These are phyloP conservation scores for Colletotrichum truncatum DNA, from an alignment of 2,329 filamentous ascomycete genomes.

Conservation along the genomic window DNA sequence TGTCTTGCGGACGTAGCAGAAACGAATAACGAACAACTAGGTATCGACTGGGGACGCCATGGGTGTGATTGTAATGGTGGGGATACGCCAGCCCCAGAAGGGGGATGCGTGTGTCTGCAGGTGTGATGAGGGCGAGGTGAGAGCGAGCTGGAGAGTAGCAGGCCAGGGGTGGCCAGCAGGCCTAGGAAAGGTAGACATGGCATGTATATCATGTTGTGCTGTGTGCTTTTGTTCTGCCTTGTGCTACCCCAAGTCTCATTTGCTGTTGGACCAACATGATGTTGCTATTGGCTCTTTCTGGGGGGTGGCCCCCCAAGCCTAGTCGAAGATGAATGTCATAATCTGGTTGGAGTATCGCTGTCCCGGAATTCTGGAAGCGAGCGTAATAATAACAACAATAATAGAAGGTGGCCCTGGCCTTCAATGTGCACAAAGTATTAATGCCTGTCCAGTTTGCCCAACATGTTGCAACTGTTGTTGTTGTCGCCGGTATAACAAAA, in stretches of 20 bases:
- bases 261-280: slow-evolving; percentile 14
- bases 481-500: neutral
- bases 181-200: neutral
- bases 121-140: neutral
- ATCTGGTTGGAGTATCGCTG: slow-evolving; percentile 12
- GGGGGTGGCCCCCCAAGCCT: neutral
- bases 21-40: slow-evolving; percentile 20
- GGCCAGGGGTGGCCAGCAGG: neutral
- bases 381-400: slow-evolving; percentile 15
- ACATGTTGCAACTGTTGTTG: neutral
- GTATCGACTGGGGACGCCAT: neutral
- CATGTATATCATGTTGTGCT: neutral
- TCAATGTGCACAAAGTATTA: neutral
- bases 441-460: slow-evolving; percentile 3
- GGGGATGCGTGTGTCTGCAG: neutral
- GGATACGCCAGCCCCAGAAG: neutral
- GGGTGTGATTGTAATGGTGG: slow-evolving; percentile 13
- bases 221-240: neutral
- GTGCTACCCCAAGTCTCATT: slow-evolving; percentile 10
- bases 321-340: slow-evolving; percentile 10
- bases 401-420: neutral
- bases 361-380: slow-evolving; percentile 20
- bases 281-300: slow-evolving; percentile 11
- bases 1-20: slow-evolving; percentile 30
- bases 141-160: neutral